Evolutionary conservation across 2,329 filamentous ascomycete genomes (phyloP).

Genomic region (Botrytis medusae): DNA sequence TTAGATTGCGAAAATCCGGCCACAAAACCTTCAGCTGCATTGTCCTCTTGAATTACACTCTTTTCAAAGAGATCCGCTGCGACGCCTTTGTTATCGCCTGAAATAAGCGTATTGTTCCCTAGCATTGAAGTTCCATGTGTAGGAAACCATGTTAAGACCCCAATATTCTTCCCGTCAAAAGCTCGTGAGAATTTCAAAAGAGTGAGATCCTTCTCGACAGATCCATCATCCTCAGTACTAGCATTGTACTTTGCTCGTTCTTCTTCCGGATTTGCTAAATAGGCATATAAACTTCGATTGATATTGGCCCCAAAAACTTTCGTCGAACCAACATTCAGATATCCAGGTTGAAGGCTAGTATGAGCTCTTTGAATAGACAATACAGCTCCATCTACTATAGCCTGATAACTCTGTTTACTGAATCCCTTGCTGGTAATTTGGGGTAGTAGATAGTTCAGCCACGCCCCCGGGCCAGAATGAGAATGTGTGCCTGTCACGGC

Average conservation of each 20-base stretch:
- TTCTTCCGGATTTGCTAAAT: constrained; percentile 76
- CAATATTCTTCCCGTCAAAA: constrained; percentile 73
- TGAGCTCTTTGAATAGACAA: constrained; percentile 82
- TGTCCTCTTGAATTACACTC: constrained; percentile 54
- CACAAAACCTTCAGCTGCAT: constrained; percentile 68
- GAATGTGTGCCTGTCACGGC: constrained; percentile 92
- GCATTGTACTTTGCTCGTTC: constrained; percentile 69
- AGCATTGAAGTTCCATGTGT: constrained; percentile 90
- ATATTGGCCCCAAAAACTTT: constrained; percentile 76
- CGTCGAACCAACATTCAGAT: constrained; percentile 67
- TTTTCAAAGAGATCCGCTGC: constrained; percentile 83
- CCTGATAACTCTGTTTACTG: constrained; percentile 79
- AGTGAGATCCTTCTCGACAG: constrained; percentile 74
- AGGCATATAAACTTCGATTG: constrained; percentile 85
- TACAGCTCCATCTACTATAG: constrained; percentile 83
- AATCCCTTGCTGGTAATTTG: constrained; percentile 89
- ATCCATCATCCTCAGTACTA: constrained; percentile 53
- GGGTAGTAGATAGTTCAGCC: constrained; percentile 91
- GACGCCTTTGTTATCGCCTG: constrained; percentile 96
- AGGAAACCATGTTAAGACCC: constrained; percentile 85
- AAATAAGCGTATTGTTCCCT: constrained; percentile 86
- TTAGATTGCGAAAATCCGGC: constrained; percentile 91
- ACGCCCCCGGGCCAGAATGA: constrained; percentile 86
- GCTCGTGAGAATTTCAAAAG: constrained; percentile 74
- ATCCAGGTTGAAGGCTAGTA: constrained; percentile 62